phyloP scores from a whole-genome alignment of 176 grass and related monocot species.

The Avena sativa region DNA sequence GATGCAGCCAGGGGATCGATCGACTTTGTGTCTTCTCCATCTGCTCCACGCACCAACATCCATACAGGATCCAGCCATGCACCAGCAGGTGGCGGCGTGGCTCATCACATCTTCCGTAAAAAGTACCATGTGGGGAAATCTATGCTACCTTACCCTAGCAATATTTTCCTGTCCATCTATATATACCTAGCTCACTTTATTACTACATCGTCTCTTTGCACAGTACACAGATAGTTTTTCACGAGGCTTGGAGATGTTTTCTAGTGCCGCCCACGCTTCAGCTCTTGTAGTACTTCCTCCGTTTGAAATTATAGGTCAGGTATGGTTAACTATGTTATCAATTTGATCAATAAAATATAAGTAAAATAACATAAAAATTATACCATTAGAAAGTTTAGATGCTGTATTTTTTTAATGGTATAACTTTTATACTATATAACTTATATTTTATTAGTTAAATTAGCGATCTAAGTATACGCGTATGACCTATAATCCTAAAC shows the following conservation, averaged over 20 bases:
- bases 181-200: not conserved
- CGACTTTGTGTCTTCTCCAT: constrained; percentile 14
- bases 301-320: too few relatives aligned
- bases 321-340: too few relatives aligned
- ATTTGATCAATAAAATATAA: too few relatives aligned
- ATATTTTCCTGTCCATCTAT: constrained; percentile 14
- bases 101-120: not conserved
- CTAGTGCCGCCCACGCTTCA: not conserved
- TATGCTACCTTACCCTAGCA: constrained; percentile 3
- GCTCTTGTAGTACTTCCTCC: not conserved
- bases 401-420: too few relatives aligned
- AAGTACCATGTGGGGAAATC: not conserved
- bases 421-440: too few relatives aligned
- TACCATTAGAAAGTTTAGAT: too few relatives aligned
- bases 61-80: constrained; percentile 1
- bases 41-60: not conserved
- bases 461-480: too few relatives aligned
- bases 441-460: too few relatives aligned
- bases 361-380: too few relatives aligned
- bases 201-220: not conserved
- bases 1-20: not conserved
- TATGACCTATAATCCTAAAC: too few relatives aligned
- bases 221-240: not conserved
- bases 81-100: constrained; percentile 21
- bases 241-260: not conserved